phyloP scores from a whole-genome alignment of 1,139 yeast genomes.

The Blastobotrys petasosporus region DNA sequence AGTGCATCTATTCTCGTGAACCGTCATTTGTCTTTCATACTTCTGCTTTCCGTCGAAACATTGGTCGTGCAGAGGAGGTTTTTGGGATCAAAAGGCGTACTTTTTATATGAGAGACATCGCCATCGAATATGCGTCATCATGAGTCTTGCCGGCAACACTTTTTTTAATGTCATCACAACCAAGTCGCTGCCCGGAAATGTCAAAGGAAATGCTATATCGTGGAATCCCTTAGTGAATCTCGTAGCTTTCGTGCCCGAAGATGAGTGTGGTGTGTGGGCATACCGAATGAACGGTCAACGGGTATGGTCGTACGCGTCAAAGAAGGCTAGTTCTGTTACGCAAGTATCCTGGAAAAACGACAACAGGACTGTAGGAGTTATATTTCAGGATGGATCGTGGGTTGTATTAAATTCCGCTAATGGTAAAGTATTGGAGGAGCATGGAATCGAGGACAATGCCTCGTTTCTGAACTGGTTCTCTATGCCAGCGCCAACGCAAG shows the following conservation, averaged over 20 bases:
- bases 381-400: constrained; percentile 42
- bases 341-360: constrained; percentile 35
- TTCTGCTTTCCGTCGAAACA: constrained; percentile 61
- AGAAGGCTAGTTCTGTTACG: constrained; percentile 13
- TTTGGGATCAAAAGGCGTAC: background rate
- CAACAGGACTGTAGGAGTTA: constrained; percentile 40
- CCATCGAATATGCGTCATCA: background rate
- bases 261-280: constrained; percentile 45
- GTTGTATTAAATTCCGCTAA: constrained; percentile 47
- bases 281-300: constrained; percentile 52
- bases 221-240: constrained; percentile 58
- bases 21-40: constrained; percentile 22
- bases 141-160: background rate
- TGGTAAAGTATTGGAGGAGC: constrained; percentile 33
- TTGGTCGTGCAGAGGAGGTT: constrained; percentile 20
- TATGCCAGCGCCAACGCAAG: constrained; percentile 16
- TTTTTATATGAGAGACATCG: background rate
- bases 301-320: constrained; percentile 43
- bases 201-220: constrained; percentile 41
- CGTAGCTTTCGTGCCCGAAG: constrained; percentile 41
- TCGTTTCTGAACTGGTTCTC: constrained; percentile 17
- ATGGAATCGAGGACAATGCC: background rate
- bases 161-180: constrained; percentile 14
- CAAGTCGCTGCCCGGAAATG: constrained; percentile 21
- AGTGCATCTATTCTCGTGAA: background rate